Evolutionary conservation across 169 alveolate genomes (phyloP), one percentile per base, ranked within the genome.

Genomic region (Neospora caninum): DNA sequence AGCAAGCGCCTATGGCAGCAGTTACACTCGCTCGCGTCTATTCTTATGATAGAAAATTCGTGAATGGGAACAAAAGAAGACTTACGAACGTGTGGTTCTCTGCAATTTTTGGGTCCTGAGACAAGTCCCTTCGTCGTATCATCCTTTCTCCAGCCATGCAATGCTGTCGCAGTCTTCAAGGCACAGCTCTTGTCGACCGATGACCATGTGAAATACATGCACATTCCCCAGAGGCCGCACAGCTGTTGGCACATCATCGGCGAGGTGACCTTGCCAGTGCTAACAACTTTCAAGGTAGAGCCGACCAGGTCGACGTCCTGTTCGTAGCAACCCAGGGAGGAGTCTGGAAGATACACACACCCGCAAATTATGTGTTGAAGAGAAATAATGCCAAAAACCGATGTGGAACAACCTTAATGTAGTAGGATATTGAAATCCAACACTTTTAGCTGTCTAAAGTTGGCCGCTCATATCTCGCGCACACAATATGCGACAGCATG

Each of bases 221-320:
- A 73, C 41, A 73, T 13, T 0, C 84, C 84, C 49, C 45, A 73
- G 84, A 36, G 84, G 43, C 49, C 84, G 84, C 84, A 73, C 41
- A 73, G 34, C n/a, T 73, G 84, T 73, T 73, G 84, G 84, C 84
- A 73, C 84, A 73, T 73, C 41, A 38, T 16, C 27, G 84, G 41
- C 0, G 84, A 73, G 7, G 84, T 73, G 31, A 73, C 84, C 34
- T 27, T 73, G 7, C 84, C 84, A 34, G 7, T 27, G 27, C 29
- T 38, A 1, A 73, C 34, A n/a, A 36, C 43, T 34, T 36, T 38
- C 84, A 73, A 73, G 84, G 84, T 73, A 38, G 41, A 38, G 16
- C 84, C 84, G 0, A 36, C 84, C 27, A 36, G 45, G 45, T 38
- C 45, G 22, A 73, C 84, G 43, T 73, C 84, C 34, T 73, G 84